phyloP scores from a whole-genome alignment of 495 filamentous ascomycete species.

The Jackrogersella multiformis region DNA sequence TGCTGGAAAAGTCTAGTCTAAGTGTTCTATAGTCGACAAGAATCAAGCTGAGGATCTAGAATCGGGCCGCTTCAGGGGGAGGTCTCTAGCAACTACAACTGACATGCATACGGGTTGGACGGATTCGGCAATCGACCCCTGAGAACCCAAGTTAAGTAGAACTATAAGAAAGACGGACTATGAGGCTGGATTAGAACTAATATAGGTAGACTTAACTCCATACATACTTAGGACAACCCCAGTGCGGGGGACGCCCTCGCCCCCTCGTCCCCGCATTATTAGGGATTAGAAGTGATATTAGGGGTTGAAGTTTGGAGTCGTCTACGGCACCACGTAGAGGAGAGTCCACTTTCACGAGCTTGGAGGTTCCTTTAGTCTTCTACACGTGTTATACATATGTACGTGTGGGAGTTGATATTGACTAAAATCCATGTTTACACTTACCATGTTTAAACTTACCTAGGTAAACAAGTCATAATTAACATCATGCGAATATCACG shows the following conservation, averaged over 20 bases:
- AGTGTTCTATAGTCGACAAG: conserved; percentile 15
- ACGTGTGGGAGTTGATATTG: neutral
- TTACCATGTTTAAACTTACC: too few species aligned
- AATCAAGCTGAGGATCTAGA: conserved; percentile 21
- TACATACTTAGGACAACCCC: conserved; percentile 11
- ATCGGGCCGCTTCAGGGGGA: conserved; percentile 41
- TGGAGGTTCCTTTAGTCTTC: conserved; percentile 1
- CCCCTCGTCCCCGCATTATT: conserved; percentile 30
- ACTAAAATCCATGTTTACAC: neutral
- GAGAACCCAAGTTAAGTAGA: conserved; percentile 3
- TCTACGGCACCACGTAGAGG: too few species aligned
- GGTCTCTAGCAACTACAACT: conserved; percentile 18
- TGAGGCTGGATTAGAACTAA: conserved; percentile 34
- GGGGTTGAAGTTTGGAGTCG: too few species aligned
- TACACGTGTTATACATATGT: neutral
- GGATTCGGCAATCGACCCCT: conserved; percentile 33
- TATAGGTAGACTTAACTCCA: conserved; percentile 21
- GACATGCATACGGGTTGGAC: conserved; percentile 32
- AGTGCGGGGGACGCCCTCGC: conserved; percentile 22
- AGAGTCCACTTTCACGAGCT: conserved; percentile 10
- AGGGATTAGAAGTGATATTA: conserved; percentile 20
- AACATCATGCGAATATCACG: conserved; percentile 1
- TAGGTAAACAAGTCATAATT: neutral
- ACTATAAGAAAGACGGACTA: conserved; percentile 31
- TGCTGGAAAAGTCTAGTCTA: conserved; percentile 16